phyloP scores from a whole-genome alignment of 805 yeast species.

The Cyberlindnera xishuangbannaensis region DNA sequence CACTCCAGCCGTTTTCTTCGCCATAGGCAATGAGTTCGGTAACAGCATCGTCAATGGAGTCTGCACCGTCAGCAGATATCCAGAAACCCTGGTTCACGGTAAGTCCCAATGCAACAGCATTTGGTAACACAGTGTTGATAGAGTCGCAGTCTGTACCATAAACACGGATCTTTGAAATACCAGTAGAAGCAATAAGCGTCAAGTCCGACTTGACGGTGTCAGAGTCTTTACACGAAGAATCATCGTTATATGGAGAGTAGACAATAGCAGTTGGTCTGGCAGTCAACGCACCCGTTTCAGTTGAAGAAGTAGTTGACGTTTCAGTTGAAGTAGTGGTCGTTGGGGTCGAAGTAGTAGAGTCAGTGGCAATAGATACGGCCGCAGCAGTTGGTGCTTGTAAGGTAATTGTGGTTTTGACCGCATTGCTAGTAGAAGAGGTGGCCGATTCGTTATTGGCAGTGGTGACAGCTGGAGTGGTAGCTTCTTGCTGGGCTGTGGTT shows the following conservation, averaged over 20 bases:
- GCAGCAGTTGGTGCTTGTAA: slow-evolving; percentile 17
- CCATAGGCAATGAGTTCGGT: slow-evolving; percentile 45
- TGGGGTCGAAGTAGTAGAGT: slow-evolving; percentile 11
- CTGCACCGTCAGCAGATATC: slow-evolving; percentile 60
- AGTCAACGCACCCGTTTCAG: slow-evolving; percentile 26
- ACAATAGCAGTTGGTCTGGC: slow-evolving; percentile 54
- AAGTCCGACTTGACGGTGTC: slow-evolving; percentile 55
- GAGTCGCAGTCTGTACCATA: slow-evolving; percentile 87
- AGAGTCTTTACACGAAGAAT: slow-evolving; percentile 60
- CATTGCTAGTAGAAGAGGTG: not conserved
- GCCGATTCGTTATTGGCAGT: slow-evolving; percentile 9
- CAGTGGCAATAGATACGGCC: slow-evolving; percentile 13
- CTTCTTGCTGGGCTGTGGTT: slow-evolving; percentile 6
- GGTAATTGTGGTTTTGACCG: slow-evolving; percentile 17
- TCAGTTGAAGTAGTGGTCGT: slow-evolving; percentile 21
- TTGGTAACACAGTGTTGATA: slow-evolving; percentile 58
- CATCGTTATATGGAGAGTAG: slow-evolving; percentile 73
- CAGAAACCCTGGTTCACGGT: slow-evolving; percentile 84
- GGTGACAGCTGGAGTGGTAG: slow-evolving; percentile 9
- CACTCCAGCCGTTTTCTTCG: slow-evolving; percentile 53
- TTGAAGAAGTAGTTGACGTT: slow-evolving; percentile 27
- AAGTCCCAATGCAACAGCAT: slow-evolving; percentile 52
- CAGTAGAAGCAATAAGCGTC: slow-evolving; percentile 47
- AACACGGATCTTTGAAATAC: slow-evolving; percentile 62
- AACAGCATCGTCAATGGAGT: slow-evolving; percentile 61